A percentile compares a stretch with the other conserved stretches of the same genome.
Conservation (phyloP, 1,139 yeast species). For the Yamadazyma epiphylla region DNA sequence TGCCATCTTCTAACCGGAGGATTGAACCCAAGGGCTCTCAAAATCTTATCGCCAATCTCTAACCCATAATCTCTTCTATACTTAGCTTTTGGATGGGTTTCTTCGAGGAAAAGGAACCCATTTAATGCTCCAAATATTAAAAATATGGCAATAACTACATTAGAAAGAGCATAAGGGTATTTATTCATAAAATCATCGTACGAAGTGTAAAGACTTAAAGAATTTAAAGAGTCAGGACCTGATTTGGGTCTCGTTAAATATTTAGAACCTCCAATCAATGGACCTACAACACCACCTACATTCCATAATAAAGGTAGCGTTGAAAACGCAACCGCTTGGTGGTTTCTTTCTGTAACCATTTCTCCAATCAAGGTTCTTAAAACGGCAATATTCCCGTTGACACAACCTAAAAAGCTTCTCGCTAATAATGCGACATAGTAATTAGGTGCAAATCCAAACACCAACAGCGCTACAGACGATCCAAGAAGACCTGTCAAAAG, state of each 20-base stretch:
- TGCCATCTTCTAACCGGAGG: slow-evolving; percentile 13
- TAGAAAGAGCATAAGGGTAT: slow-evolving; percentile 60
- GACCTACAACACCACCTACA: slow-evolving; percentile 46
- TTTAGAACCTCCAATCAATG: slow-evolving; percentile 50
- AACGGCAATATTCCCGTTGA: slow-evolving; percentile 62
- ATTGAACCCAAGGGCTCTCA: slow-evolving; percentile 27
- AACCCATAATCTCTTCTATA: slow-evolving; percentile 47
- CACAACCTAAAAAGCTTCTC: slow-evolving; percentile 49
- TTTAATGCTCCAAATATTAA: slow-evolving; percentile 35
- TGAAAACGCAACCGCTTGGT: slow-evolving; percentile 60
- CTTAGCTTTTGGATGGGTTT: slow-evolving; percentile 47
- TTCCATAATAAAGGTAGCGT: slow-evolving; percentile 59
- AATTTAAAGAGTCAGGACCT: slow-evolving; percentile 3
- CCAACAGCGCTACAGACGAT: slow-evolving; percentile 41
- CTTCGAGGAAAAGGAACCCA: slow-evolving; percentile 56
- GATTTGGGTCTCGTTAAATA: slow-evolving; percentile 28
- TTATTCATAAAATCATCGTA: slow-evolving; percentile 9
- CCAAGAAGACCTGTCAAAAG: slow-evolving; percentile 52
- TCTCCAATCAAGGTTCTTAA: slow-evolving; percentile 61
- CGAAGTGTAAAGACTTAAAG: slow-evolving; percentile 2
- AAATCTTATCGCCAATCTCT: slow-evolving; percentile 47
- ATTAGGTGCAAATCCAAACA: slow-evolving; percentile 51
- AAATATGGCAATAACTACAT: slow-evolving; percentile 47
- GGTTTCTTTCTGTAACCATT: slow-evolving; percentile 49
- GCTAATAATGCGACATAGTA: slow-evolving; percentile 51